A percentile compares a stretch with the other conserved stretches of the same genome.
Conservation (phyloP, 139 green algal species). For the Tetratostichococcus sp. region DNA sequence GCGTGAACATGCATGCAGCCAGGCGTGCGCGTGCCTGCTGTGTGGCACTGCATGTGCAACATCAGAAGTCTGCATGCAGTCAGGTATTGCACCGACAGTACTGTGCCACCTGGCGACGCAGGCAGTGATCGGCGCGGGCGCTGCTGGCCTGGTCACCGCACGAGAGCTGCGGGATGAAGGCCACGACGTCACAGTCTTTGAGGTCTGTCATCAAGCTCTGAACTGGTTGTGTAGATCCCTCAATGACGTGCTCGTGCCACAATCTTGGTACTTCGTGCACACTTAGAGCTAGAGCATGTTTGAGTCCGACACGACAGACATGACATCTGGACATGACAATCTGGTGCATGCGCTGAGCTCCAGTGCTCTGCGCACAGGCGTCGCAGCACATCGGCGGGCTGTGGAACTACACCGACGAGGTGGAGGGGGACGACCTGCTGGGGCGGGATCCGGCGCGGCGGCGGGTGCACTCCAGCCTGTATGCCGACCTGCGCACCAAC, state of each 20-base stretch:
- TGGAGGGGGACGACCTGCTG: conserved; percentile 31
- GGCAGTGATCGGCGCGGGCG: conserved; percentile 72
- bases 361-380: conserved; percentile 4
- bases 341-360: no score
- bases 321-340: no score
- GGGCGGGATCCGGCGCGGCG: conserved; percentile 8
- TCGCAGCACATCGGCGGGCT: conserved; percentile 44
- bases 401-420: conserved; percentile 47
- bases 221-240: no score
- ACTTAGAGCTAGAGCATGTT: no score
- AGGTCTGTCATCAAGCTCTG: no score
- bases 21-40: no score
- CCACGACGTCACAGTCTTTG: conserved; percentile 58
- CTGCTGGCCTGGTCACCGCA: conserved; percentile 59
- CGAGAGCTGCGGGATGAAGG: conserved; percentile 55
- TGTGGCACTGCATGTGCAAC: no score
- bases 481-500: conserved; percentile 60
- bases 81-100: not conserved
- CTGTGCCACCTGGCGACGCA: conserved; percentile 15
- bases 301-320: no score
- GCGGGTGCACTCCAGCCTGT: conserved; percentile 55
- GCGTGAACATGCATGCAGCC: no score
- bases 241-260: no score
- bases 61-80: no score
- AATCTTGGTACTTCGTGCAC: no score